Evolutionary conservation across 2,329 filamentous ascomycete species (phyloP).

Genomic region (Blumeria graminis): DNA sequence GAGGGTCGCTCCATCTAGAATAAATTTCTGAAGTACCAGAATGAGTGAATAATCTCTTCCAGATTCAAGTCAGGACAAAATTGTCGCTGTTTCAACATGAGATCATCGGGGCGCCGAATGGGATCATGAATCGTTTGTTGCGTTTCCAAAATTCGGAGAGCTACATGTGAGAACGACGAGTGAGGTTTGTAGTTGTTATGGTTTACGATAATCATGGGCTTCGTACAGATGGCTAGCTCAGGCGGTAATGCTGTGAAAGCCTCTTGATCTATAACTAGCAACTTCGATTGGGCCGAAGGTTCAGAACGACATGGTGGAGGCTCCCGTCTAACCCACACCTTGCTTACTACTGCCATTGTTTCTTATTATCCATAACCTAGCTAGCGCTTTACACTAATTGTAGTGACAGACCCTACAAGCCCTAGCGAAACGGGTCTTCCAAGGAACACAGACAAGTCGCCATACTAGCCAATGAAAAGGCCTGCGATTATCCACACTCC

Average conservation of each 20-base stretch:
- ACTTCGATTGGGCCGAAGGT: background rate
- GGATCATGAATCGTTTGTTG: background rate
- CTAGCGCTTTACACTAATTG: background rate
- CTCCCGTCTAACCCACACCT: background rate
- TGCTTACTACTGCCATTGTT: background rate
- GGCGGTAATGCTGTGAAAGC: too few relatives aligned
- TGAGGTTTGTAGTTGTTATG: background rate
- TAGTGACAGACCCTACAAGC: background rate
- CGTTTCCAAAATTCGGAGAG: background rate
- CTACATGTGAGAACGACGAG: background rate
- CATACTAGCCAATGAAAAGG: background rate
- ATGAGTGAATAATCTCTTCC: background rate
- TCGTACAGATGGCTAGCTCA: too few relatives aligned
- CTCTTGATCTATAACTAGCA: too few relatives aligned
- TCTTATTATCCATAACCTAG: background rate
- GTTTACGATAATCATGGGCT: background rate
- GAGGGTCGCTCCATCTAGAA: slow-evolving; percentile 13
- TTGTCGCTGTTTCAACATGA: background rate
- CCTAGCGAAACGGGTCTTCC: background rate
- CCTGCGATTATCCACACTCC: too few relatives aligned
- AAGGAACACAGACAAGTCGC: background rate
- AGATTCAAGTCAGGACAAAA: background rate
- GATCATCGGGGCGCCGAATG: background rate
- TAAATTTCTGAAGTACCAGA: background rate
- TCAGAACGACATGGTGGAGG: background rate